Conservation (phyloP, 345 rosid genomes). For the Gossypium bickii region DNA sequence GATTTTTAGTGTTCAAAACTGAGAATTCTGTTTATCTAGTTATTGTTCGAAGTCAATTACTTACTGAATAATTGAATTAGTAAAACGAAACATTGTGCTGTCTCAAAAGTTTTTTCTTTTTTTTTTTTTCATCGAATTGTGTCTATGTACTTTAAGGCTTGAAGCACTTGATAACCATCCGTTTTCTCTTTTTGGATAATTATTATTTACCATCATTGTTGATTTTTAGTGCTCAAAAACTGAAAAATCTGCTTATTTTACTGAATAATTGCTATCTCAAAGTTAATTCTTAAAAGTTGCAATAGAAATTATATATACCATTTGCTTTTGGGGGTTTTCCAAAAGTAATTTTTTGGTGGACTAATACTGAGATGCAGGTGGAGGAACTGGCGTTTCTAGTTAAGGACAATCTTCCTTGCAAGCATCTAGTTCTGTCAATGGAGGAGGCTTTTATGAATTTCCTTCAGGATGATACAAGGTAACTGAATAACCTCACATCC, state of each 20-base stretch:
- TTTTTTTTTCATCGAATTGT: not conserved
- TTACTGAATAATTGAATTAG: not conserved
- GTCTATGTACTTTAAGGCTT: too few relatives aligned
- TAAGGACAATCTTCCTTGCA: constrained; percentile 57
- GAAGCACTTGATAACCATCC: too few relatives aligned
- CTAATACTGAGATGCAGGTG: constrained; percentile 30
- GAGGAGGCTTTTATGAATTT: constrained; percentile 54
- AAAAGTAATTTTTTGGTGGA: not conserved
- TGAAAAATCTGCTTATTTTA: not conserved
- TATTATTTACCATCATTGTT: not conserved
- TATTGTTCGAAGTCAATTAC: not conserved
- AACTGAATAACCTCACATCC: not conserved
- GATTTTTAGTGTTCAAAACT: not conserved
- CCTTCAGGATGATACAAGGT: constrained; percentile 43
- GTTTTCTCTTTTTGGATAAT: not conserved
- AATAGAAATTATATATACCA: not conserved
- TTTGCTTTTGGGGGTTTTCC: not conserved
- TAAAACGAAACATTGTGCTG: not conserved
- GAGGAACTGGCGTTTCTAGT: constrained; percentile 66
- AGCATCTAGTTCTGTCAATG: constrained; percentile 61
- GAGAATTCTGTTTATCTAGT: not conserved
- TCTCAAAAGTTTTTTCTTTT: not conserved
- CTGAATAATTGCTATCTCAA: not conserved
- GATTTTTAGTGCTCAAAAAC: not conserved
- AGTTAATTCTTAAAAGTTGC: not conserved